A percentile compares a stretch with the other conserved stretches of the same genome.
Evolutionary conservation across 306 rosid species (phyloP).

Genomic region (Phaseolus lunatus): DNA sequence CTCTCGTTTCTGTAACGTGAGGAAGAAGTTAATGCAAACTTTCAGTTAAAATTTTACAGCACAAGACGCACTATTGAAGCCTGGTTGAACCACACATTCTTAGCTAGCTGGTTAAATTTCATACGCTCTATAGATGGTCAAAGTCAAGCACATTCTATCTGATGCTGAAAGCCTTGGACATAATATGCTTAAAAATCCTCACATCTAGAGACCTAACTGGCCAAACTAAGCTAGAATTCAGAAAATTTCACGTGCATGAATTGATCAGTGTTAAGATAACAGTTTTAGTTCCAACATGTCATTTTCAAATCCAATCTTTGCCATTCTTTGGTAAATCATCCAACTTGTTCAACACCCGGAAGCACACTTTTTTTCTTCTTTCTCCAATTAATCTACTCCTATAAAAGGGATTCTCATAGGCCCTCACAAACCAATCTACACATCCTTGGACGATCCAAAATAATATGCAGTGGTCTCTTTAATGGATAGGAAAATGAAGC

Average conservation of each 20-base stretch:
- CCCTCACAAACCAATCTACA: constrained; percentile 10
- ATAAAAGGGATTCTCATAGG: constrained; percentile 27
- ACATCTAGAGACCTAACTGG: constrained; percentile 21
- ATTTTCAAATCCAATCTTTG: constrained; percentile 30
- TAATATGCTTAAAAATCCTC: constrained; percentile 12
- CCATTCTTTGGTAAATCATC: constrained; percentile 30
- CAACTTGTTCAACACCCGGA: not conserved
- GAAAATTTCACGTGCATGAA: constrained; percentile 19
- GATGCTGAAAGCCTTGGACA: constrained; percentile 28
- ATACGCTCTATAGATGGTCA: not conserved
- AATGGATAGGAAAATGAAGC: constrained; percentile 40
- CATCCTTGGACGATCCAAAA: constrained; percentile 1
- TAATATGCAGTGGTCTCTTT: not conserved
- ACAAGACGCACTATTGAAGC: not conserved
- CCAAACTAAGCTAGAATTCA: constrained; percentile 31
- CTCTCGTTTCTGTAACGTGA: constrained; percentile 44
- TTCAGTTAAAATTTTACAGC: constrained; percentile 1
- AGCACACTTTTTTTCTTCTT: constrained; percentile 10
- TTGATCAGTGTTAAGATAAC: not conserved
- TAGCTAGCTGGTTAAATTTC: not conserved
- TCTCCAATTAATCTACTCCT: constrained; percentile 37
- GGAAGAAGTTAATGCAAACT: constrained; percentile 45
- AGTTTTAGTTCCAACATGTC: not conserved
- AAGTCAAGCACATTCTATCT: constrained; percentile 26
- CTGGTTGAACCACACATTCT: not conserved